Percentiles rank a stretch among this genome's conserved stretches.
Evolutionary conservation across 106 monocot species (phyloP).

Genomic region (Amphibolis antarctica): DNA sequence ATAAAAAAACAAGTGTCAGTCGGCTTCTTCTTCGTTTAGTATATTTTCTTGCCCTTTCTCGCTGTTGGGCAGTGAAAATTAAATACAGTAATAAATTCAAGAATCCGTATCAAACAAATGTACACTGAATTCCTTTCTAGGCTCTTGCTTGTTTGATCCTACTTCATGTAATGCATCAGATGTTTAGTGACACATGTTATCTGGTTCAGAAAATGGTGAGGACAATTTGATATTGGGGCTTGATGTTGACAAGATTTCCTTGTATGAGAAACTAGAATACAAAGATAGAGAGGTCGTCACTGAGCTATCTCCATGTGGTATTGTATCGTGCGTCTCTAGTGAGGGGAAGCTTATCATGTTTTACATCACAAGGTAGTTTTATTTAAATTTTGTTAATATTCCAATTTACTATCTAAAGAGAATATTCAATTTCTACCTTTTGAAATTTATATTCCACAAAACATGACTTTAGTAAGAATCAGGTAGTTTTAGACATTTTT

Average conservation of each 20-base stretch:
- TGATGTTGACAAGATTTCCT: slow-evolving; percentile 53
- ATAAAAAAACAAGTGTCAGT: no score
- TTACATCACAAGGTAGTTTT: slow-evolving; percentile 52
- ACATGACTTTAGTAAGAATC: neutral
- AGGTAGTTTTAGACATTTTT: neutral
- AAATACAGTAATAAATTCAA: no score
- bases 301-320: slow-evolving; percentile 54
- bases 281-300: slow-evolving; percentile 23
- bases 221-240: slow-evolving; percentile 83
- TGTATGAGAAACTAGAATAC: slow-evolving; percentile 62
- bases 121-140: neutral
- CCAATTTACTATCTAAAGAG: neutral
- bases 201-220: slow-evolving; percentile 66
- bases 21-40: no score
- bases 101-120: neutral
- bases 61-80: no score
- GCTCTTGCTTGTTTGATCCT: neutral
- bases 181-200: neutral
- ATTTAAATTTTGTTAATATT: neutral
- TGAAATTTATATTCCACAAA: neutral
- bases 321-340: slow-evolving; percentile 64
- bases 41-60: no score
- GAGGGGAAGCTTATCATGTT: slow-evolving; percentile 84
- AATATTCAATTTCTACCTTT: neutral
- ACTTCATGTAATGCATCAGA: neutral